Evolutionary conservation across 78 protist genomes (phyloP), one percentile per base, ranked within the genome.

Genomic region (Isochrysis galbana): DNA sequence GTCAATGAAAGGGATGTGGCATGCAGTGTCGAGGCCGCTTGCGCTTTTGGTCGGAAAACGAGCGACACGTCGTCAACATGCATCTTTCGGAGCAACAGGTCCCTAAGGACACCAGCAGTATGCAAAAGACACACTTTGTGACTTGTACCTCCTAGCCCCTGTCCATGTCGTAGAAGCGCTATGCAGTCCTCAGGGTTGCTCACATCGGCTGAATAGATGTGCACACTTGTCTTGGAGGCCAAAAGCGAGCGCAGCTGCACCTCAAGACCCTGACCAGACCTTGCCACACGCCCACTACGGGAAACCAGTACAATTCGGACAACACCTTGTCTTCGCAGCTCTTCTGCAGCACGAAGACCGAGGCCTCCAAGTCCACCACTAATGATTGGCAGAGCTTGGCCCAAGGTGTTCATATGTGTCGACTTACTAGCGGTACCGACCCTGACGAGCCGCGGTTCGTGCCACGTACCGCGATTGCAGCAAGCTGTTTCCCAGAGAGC

Each of bases 341-440:
- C 74, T 32, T 61, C 14, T 21, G 74, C 74, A 10, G 74, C 74
- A 23, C n/a, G 32, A 3, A 72, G 48, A 5, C 93, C 93, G n/a
- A 91, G 93, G 22, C 89, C 93, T 36, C 93, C 93, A 5, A 23
- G 39, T 2, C 93, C 93, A 22, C 93, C 93, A 7, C 90, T 77
- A 36, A 91, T 46, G 39, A 77, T 51, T 7, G 14, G 29, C 61
- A 7, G 29, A 14, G 61, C 61, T 7, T 14, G 29, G 61, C 61
- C 14, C 29, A 51, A 7, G 61, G 29, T 51, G 61, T 51, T 14
- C 61, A 14, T 14, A 51, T 14, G 7, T 7, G 61, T 19, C 7
- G 61, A 14, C 29, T 19, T 51, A n/a, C n/a, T n/a, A n/a, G n/a
- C n/a, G 61, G 61, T 14, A 51, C 61, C 61, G 14, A 14, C 14